Evolutionary conservation across 2,329 filamentous ascomycete genomes (phyloP).

Genomic region (Sporothrix brunneoviolacea): DNA sequence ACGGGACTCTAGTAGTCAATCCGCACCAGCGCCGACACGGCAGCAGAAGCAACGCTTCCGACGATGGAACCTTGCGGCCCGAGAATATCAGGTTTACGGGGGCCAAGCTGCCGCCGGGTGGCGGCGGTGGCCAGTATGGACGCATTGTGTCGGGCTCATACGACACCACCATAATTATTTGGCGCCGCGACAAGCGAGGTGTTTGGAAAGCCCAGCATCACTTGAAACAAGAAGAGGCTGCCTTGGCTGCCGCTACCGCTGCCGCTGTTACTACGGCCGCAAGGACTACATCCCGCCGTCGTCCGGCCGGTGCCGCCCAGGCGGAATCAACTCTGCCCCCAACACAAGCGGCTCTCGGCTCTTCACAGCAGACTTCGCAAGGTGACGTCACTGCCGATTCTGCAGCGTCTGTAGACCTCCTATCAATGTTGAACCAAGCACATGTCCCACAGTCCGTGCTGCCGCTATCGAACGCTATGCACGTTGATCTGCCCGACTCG

Average conservation of each 20-base stretch:
- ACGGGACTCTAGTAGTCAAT: slow-evolving; percentile 37
- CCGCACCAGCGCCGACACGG: neutral
- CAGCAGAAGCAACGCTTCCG: slow-evolving; percentile 27
- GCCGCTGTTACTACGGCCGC: neutral
- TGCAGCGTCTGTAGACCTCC: no score
- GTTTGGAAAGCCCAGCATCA: slow-evolving; percentile 75
- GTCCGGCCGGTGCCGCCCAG: neutral
- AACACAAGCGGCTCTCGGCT: neutral
- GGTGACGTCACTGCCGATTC: no score
- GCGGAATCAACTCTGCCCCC: neutral
- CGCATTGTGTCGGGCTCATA: slow-evolving; percentile 98
- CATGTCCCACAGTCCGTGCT: no score
- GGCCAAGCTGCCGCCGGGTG: slow-evolving; percentile 82
- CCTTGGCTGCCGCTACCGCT: slow-evolving; percentile 38
- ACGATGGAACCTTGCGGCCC: slow-evolving; percentile 68
- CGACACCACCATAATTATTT: slow-evolving; percentile 91
- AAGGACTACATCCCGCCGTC: neutral
- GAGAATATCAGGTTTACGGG: slow-evolving; percentile 73
- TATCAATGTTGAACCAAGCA: no score
- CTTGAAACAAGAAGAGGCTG: slow-evolving; percentile 67
- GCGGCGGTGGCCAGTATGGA: slow-evolving; percentile 80
- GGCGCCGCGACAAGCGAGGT: slow-evolving; percentile 79
- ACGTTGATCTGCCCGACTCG: neutral
- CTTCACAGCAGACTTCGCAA: neutral
- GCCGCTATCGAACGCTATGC: slow-evolving; percentile 7